Evolutionary conservation across 768 basidiomycete genomes (phyloP).

Genomic region (Clitopilus hobsonii): DNA sequence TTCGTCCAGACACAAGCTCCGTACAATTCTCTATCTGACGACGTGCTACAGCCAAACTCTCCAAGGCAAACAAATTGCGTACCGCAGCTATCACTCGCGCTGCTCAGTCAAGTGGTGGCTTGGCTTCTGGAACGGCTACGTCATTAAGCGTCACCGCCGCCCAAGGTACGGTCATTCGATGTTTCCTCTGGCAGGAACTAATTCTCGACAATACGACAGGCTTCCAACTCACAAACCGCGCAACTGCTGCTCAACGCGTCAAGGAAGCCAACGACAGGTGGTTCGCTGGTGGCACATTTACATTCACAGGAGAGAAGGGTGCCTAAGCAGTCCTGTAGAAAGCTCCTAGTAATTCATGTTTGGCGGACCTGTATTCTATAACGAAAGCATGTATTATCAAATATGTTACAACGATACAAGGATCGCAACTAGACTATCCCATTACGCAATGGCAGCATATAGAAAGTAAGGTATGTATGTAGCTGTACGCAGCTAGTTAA

Average conservation of each 20-base stretch:
- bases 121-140: slow-evolving; percentile 81
- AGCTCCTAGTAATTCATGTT: background rate
- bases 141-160: slow-evolving; percentile 93
- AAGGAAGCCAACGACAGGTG: slow-evolving; percentile 96
- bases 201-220: slow-evolving; percentile 35
- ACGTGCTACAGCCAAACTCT: slow-evolving; percentile 74
- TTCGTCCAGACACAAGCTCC: slow-evolving; percentile 28
- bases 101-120: slow-evolving; percentile 46
- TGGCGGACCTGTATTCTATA: background rate
- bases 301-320: slow-evolving; percentile 62
- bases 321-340: slow-evolving; percentile 13
- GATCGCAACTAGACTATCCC: background rate
- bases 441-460: slow-evolving; percentile 10
- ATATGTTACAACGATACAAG: background rate
- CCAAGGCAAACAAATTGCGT: slow-evolving; percentile 89
- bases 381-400: background rate
- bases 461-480: slow-evolving; percentile 4
- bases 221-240: slow-evolving; percentile 91
- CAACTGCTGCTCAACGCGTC: slow-evolving; percentile 79
- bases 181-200: background rate
- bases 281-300: slow-evolving; percentile 87
- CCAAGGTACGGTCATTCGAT: slow-evolving; percentile 56
- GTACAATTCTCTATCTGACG: background rate
- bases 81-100: slow-evolving; percentile 79
- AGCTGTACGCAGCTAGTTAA: too few relatives aligned